phyloP scores from a whole-genome alignment of 129 eudicot species.

The Glebionis coronaria region DNA sequence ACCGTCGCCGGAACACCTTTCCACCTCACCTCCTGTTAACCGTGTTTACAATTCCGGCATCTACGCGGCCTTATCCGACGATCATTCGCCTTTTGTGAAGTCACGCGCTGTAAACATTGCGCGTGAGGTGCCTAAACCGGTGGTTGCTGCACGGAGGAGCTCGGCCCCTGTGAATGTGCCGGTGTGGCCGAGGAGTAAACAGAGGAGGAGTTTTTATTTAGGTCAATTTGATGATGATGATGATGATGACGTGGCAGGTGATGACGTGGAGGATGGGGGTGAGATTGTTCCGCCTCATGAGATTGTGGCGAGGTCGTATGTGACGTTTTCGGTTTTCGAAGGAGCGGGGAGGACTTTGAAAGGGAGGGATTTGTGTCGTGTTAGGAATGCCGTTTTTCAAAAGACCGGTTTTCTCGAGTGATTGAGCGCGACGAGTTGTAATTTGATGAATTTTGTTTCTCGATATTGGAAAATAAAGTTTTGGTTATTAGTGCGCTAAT shows the following conservation, averaged over 20 bases:
- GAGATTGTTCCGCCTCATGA: slow-evolving; percentile 90
- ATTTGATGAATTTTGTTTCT: too few relatives aligned
- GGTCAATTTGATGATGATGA: slow-evolving; percentile 37
- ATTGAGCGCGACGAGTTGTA: background rate
- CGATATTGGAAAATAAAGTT: too few relatives aligned
- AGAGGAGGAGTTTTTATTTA: slow-evolving; percentile 2
- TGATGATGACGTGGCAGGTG: slow-evolving; percentile 37
- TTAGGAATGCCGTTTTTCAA: slow-evolving; percentile 80
- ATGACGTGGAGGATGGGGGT: slow-evolving; percentile 35
- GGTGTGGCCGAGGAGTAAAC: slow-evolving; percentile 50
- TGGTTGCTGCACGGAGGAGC: slow-evolving; percentile 34
- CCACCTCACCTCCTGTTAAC: slow-evolving; percentile 28
- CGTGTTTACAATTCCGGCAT: slow-evolving; percentile 53
- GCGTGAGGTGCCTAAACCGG: slow-evolving; percentile 26
- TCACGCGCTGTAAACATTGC: slow-evolving; percentile 44
- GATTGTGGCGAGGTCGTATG: slow-evolving; percentile 84
- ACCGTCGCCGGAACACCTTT: slow-evolving; percentile 13
- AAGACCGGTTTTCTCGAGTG: slow-evolving; percentile 88
- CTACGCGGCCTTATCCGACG: slow-evolving; percentile 67
- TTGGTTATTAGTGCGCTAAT: background rate
- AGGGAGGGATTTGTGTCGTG: slow-evolving; percentile 77
- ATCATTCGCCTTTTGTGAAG: slow-evolving; percentile 42
- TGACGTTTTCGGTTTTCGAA: slow-evolving; percentile 82
- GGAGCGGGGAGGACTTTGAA: slow-evolving; percentile 89
- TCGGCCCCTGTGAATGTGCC: slow-evolving; percentile 96